Evolutionary conservation across 768 basidiomycete species (phyloP), one percentile per base, ranked within the genome.

Genomic region (Tylopilus intermedius): DNA sequence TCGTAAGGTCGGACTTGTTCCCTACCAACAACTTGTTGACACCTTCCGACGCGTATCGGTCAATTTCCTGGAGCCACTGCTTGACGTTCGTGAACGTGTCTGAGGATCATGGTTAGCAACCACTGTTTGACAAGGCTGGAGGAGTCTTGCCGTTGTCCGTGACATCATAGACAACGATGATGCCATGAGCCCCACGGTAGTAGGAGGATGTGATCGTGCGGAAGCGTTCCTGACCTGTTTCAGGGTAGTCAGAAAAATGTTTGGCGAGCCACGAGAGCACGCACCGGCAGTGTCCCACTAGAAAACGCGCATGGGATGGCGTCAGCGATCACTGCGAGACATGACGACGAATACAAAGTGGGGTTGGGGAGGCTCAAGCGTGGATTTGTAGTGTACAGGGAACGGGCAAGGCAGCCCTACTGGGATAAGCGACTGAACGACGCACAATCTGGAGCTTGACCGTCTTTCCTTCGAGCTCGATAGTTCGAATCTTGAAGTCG

Each of bases 141-240:
- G 5, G 13, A 14, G 45, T 11, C 74, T 43, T 55, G 88, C 88
- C 91, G 64, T 90, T 91, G 75, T 97, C 94, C 40, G 94, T 95
- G 49, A 97, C 94, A 69, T 93, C 90, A 76, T 97, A 98, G n/a
- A 98, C 94, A 46, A 98, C 88, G 64, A 98, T 89, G 68, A 98
- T 98, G 58, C 96, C 96, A 68, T 95, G 93, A 45, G 96, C 96
- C 39, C 96, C 96, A 54, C 96, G 84, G 77, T 99, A 99, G 79
- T 99, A 99, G n/a, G 94, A 92, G 3, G 94, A 93, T 7, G 96
- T 98, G 70, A 99, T 99, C 13, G 96, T 98, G 56, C 96, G 83
- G 87, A 97, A 97, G 29, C 94, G 84, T 72, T 99, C 96, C 72
- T 99, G 96, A 37, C 96, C 90, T 90, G 56, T 57, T 50, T 40